Evolutionary conservation across 768 basidiomycete species (phyloP), one percentile per base, ranked within the genome.

Genomic region (Porphyrellus cyaneotinctus): DNA sequence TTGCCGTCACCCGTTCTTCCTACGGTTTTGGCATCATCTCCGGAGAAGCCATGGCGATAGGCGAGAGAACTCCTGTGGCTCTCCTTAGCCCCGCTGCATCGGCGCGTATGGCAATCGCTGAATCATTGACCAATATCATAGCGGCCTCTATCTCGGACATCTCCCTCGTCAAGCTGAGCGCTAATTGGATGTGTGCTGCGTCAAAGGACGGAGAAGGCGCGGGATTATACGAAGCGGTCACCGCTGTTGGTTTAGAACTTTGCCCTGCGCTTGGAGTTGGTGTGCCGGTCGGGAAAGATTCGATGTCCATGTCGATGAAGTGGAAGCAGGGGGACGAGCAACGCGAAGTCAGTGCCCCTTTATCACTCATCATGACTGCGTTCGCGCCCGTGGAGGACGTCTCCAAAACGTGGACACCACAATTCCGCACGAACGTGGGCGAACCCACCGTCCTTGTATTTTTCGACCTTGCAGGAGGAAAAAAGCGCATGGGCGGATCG

Each of bases 121-220:
- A 99, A 68, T 80, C 97, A 1, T 78, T 99, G 38, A 93, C 88
- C 60, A 99, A 98, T 71, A 78, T 98, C 53, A 83, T 81, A 0
- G 94, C 97, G 6, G 84, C 95, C 1, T 78, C 81, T 43, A 73
- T 95, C 36, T 80, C 81, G 4, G 78, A 81, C 23, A 74, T 97
- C 31, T 76, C 78, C 3, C 75, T 78, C 51, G 82, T 97, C 63
- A 99, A 99, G 72, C 78, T 99, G n/a, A 95, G 92, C 58, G 95
- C 95, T 42, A 99, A 99, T 70, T 99, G 97, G 97, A 99, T 99
- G 97, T 93, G 90, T 54, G 94, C 95, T 4, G 91, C 95, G 6
- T 85, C 84, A 10, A 88, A 88, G 66, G 76, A 83, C 61, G 88
- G 95, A 41, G 95, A 98, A 65, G 95, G 95, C 12, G 84, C 85